Evolutionary conservation across 73 alveolate species (phyloP).

Genomic region (Stentor roeselii): DNA sequence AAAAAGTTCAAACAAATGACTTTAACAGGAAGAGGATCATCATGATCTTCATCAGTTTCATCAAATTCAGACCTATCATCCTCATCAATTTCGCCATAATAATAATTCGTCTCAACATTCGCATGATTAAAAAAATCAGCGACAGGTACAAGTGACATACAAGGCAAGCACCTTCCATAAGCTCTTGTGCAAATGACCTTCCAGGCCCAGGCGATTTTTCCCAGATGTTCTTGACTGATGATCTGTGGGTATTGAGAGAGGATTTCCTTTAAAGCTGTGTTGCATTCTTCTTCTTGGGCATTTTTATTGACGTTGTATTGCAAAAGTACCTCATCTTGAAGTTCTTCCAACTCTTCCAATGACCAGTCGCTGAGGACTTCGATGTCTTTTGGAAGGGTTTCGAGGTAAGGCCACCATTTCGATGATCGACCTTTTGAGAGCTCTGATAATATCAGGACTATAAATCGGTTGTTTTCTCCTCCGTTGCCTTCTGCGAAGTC

Average conservation of each 20-base stretch:
- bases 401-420: constrained; percentile 47
- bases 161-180: constrained; percentile 18
- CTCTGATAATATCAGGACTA: constrained; percentile 36
- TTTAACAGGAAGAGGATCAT: background rate
- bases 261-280: background rate
- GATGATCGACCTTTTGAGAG: constrained; percentile 36
- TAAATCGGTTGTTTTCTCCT: background rate
- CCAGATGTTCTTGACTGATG: background rate
- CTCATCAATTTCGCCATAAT: background rate
- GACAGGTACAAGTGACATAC: constrained; percentile 17
- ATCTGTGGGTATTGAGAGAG: background rate
- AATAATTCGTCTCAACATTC: constrained; percentile 12
- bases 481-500: background rate
- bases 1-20: background rate
- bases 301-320: background rate
- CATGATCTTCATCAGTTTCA: background rate
- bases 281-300: background rate
- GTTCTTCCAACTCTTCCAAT: constrained; percentile 36
- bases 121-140: constrained; percentile 25
- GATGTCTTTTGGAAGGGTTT: constrained; percentile 44
- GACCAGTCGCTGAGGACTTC: constrained; percentile 39
- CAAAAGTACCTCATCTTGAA: constrained; percentile 33
- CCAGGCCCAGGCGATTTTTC: background rate
- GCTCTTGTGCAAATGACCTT: constrained; percentile 9
- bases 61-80: background rate